phyloP scores from a whole-genome alignment of 805 yeast genomes.

The Torulaspora indica region DNA sequence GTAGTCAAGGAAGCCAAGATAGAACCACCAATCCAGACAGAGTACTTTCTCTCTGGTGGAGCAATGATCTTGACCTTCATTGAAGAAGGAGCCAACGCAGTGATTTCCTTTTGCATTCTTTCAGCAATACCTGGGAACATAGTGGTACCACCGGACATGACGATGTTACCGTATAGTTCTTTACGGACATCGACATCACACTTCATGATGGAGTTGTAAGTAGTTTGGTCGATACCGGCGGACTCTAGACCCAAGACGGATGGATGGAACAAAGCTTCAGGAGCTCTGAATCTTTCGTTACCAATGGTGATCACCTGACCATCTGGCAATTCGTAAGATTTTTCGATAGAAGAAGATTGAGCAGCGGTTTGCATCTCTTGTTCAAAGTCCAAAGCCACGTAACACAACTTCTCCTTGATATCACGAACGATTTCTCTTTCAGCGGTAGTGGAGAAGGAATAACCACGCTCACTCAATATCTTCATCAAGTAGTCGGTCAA shows the following conservation, averaged over 20 bases:
- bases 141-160: slow-evolving; percentile 99
- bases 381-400: slow-evolving; percentile 98
- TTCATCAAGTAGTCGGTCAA: slow-evolving; percentile 98
- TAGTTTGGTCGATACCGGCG: slow-evolving; percentile 98
- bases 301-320: slow-evolving; percentile 99
- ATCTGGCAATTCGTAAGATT: slow-evolving; percentile 98
- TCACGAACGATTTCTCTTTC: slow-evolving; percentile 91
- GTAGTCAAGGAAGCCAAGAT: slow-evolving; percentile 97
- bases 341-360: slow-evolving; percentile 96
- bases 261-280: slow-evolving; percentile 99
- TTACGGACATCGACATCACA: slow-evolving; percentile 99
- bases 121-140: slow-evolving; percentile 99
- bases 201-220: slow-evolving; percentile 74
- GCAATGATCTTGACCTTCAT: slow-evolving; percentile 99
- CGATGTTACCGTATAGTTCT: slow-evolving; percentile 98
- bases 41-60: slow-evolving; percentile 98
- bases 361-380: slow-evolving; percentile 99
- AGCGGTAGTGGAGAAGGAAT: slow-evolving; percentile 97
- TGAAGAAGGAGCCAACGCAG: slow-evolving; percentile 98
- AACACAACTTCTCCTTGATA: slow-evolving; percentile 97
- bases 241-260: slow-evolving; percentile 85
- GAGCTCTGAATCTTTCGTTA: slow-evolving; percentile 99
- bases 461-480: slow-evolving; percentile 97
- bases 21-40: slow-evolving; percentile 99
- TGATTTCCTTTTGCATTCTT: slow-evolving; percentile 99